Conservation (phyloP, 371 early-diverging fungal genomes). For the Circinella minor region DNA sequence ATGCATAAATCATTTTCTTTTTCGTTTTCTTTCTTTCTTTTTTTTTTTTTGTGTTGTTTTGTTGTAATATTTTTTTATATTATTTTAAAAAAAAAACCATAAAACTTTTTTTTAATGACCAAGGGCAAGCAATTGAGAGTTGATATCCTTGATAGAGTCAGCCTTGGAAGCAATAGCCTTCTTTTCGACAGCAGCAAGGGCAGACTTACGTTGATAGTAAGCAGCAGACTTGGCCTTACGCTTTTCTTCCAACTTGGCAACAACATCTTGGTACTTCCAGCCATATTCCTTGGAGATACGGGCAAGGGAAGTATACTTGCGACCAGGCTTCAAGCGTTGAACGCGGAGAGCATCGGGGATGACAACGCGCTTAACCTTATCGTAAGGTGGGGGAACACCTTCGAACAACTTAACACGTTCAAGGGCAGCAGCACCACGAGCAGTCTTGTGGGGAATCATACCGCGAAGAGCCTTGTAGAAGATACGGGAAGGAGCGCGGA, state of each 20-base stretch:
- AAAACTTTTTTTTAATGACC: conserved; percentile 31
- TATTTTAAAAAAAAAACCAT: background rate
- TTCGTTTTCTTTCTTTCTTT: background rate
- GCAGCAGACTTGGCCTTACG: conserved; percentile 92
- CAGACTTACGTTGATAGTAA: conserved; percentile 87
- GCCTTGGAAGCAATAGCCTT: conserved; percentile 50
- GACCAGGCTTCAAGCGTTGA: conserved; percentile 93
- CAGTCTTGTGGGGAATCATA: conserved; percentile 99
- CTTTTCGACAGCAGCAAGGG: conserved; percentile 40
- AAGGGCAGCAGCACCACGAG: conserved; percentile 96
- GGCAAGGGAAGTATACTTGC: conserved; percentile 95
- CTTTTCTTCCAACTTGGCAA: conserved; percentile 94
- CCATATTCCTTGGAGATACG: conserved; percentile 96
- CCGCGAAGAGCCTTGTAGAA: conserved; percentile 97
- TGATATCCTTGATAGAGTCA: conserved; percentile 47
- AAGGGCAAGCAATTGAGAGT: conserved; percentile 40
- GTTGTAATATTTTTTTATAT: background rate
- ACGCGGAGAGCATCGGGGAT: conserved; percentile 97
- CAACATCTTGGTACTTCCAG: conserved; percentile 98
- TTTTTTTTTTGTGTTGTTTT: background rate
- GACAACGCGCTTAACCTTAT: conserved; percentile 94
- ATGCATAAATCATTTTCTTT: too few species aligned
- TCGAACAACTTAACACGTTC: conserved; percentile 98
- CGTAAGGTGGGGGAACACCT: conserved; percentile 98
- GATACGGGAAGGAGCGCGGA: conserved; percentile 98